Evolutionary conservation across 371 early-diverging fungal genomes (phyloP), one percentile per base, ranked within the genome.

Genomic region (Dinochytrium kinnereticum): DNA sequence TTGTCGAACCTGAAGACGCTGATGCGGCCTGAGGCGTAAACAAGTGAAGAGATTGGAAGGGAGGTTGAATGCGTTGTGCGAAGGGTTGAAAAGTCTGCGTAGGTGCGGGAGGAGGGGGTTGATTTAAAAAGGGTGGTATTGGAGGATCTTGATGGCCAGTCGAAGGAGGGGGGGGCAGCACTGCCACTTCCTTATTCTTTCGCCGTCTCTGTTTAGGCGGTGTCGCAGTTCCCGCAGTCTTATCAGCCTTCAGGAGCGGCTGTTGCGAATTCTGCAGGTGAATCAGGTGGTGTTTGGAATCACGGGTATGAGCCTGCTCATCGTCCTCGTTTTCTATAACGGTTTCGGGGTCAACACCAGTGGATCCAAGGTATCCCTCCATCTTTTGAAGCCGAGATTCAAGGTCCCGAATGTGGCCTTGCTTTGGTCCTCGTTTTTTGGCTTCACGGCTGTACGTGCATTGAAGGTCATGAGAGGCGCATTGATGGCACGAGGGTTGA

Each of bases 401-500:
- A 19, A 64, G 37, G 64, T 64, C 64, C 17, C 64, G 64, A 13
- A 64, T 19, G 24, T 64, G 66, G 2, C 70, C 70, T 31, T 70
- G 70, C 61, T 70, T 70, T 3, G 70, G 70, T 5, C 70, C 70
- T 7, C 70, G 50, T 40, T 70, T 70, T 59, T 59, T 70, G 13
- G 70, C 57, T 38, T 70, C 70, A 13, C 70, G 57, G 13, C 28
- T n/a, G 39, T 70, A 70, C 2, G 70, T 70, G 70, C 70, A 70
- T 28, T 38, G 13, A 5, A 70, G 70, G 19, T 26, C 26, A 28
- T 57, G 39, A 39, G 3, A 13, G 34, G 31, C 19, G 70, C 70
- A 70, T 61, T 70, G 70, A 17, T 37, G 10, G 49, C 70, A 70
- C 13, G 59, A 39, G 1, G 70, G 70, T n/a, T 59, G 59, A 38